Conservation (phyloP, 2,329 filamentous ascomycete genomes). For the Fonsecaea pedrosoi region DNA sequence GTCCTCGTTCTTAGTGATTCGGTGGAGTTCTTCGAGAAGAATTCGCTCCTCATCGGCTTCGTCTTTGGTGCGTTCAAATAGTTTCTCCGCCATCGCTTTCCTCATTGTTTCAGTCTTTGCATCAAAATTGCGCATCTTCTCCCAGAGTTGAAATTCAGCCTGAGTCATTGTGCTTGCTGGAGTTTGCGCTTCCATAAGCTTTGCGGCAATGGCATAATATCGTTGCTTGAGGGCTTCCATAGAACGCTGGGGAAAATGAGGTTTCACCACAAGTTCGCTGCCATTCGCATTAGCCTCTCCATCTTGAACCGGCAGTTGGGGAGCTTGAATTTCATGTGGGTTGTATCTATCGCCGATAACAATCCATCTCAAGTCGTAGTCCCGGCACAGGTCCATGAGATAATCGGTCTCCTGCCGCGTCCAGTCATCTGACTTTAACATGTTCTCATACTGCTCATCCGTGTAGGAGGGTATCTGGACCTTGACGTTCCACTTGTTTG, state of each 20-base stretch:
- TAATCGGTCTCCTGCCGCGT: conserved; percentile 94
- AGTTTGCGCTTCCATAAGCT: conserved; percentile 79
- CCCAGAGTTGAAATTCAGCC: conserved; percentile 80
- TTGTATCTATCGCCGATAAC: conserved; percentile 94
- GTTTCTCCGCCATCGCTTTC: conserved; percentile 82
- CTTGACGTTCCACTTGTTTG: conserved; percentile 86
- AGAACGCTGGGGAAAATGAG: conserved; percentile 60
- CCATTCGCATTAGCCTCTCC: conserved; percentile 45
- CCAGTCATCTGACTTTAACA: conserved; percentile 79
- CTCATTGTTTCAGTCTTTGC: conserved; percentile 77
- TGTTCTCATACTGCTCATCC: conserved; percentile 81
- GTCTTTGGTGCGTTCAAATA: conserved; percentile 79
- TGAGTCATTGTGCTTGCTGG: conserved; percentile 86
- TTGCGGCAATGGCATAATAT: conserved; percentile 86
- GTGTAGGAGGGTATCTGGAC: conserved; percentile 81
- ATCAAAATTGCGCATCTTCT: conserved; percentile 86
- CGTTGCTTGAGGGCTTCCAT: conserved; percentile 91
- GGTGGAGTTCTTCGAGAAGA: conserved; percentile 85
- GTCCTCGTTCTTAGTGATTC: conserved; percentile 86
- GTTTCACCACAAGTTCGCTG: conserved; percentile 37
- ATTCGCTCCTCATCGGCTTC: conserved; percentile 93
- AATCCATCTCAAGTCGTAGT: conserved; percentile 89
- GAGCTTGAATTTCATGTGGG: conserved; percentile 48
- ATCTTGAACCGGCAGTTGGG: conserved; percentile 16
- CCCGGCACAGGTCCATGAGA: conserved; percentile 73